Percentiles rank a stretch among this genome's conserved stretches.
These are phyloP conservation scores for Ilyonectria robusta DNA, from an alignment of 2,329 filamentous ascomycete genomes.

Conservation along the genomic window DNA sequence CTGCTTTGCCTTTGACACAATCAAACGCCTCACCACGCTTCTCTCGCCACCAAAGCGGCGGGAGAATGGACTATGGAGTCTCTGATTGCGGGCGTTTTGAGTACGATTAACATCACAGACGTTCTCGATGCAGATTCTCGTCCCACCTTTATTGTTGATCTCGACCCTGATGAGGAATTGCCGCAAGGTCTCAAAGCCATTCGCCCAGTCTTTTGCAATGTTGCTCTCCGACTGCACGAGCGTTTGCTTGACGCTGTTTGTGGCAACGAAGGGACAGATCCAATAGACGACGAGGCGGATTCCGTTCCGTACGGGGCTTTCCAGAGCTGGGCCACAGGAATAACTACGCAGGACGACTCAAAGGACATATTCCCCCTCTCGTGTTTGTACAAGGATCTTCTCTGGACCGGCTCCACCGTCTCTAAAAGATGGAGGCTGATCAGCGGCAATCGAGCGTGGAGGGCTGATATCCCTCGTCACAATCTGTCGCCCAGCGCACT, in stretches of 20 bases:
- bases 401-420: conserved; percentile 58
- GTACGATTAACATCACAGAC: conserved; percentile 62
- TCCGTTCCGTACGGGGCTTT: conserved; percentile 52
- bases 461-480: conserved; percentile 13
- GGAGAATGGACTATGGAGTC: conserved; percentile 30
- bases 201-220: conserved; percentile 54
- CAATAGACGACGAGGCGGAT: conserved; percentile 2
- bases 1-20: background rate
- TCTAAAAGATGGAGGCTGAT: conserved; percentile 57
- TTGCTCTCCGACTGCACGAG: conserved; percentile 52
- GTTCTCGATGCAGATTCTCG: conserved; percentile 55
- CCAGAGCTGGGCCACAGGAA: conserved; percentile 57
- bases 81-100: conserved; percentile 36
- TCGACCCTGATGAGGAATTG: conserved; percentile 52
- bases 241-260: conserved; percentile 50
- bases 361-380: conserved; percentile 61
- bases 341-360: conserved; percentile 60
- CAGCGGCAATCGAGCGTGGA: conserved; percentile 57
- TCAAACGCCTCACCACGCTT: too few relatives aligned
- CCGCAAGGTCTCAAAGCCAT: conserved; percentile 42
- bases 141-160: conserved; percentile 56
- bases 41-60: background rate
- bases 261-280: conserved; percentile 25
- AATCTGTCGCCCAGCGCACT: conserved; percentile 20
- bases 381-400: conserved; percentile 52